phyloP scores from a whole-genome alignment of 2,329 filamentous ascomycete genomes.

The Beauveria bassiana region DNA sequence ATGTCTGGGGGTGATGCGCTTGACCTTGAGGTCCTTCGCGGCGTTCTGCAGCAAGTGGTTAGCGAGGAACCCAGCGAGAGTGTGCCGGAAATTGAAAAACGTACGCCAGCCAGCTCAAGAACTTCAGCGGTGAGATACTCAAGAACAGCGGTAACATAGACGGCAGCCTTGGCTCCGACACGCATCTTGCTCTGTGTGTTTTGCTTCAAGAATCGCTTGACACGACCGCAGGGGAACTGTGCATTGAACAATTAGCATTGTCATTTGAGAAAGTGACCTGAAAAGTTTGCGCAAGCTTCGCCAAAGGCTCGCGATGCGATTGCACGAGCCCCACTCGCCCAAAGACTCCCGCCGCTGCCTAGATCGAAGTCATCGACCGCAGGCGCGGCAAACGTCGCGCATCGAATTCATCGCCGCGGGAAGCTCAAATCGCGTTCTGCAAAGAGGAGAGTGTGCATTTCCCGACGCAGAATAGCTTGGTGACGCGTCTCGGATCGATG shows the following conservation, averaged over 20 bases:
- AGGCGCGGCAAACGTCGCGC: constrained; percentile 6
- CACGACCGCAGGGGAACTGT: constrained; percentile 97
- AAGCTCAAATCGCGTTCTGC: not conserved
- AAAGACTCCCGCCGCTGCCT: not conserved
- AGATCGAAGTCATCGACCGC: not conserved
- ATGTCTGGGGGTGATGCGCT: constrained; percentile 97
- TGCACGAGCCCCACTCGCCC: constrained; percentile 11
- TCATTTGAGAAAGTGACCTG: not conserved
- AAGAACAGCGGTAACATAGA: constrained; percentile 95
- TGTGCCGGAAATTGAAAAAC: constrained; percentile 27
- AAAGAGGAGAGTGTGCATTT: not conserved
- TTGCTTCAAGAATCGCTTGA: constrained; percentile 99
- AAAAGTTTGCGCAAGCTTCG: constrained; percentile 12
- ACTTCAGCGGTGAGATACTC: constrained; percentile 98
- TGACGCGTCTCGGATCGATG: constrained; percentile 6
- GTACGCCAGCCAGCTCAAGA: constrained; percentile 85
- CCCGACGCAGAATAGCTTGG: not conserved
- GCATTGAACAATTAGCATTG: constrained; percentile 17
- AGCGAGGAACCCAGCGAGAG: constrained; percentile 13
- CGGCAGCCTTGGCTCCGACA: constrained; percentile 95
- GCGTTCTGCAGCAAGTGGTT: constrained; percentile 58
- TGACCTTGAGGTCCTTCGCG: constrained; percentile 98
- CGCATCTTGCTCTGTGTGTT: constrained; percentile 99
- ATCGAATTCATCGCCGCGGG: not conserved
- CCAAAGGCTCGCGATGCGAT: constrained; percentile 13